Conservation (phyloP, 352 stramenopile genomes). For the Phytophthora tentaculata region DNA sequence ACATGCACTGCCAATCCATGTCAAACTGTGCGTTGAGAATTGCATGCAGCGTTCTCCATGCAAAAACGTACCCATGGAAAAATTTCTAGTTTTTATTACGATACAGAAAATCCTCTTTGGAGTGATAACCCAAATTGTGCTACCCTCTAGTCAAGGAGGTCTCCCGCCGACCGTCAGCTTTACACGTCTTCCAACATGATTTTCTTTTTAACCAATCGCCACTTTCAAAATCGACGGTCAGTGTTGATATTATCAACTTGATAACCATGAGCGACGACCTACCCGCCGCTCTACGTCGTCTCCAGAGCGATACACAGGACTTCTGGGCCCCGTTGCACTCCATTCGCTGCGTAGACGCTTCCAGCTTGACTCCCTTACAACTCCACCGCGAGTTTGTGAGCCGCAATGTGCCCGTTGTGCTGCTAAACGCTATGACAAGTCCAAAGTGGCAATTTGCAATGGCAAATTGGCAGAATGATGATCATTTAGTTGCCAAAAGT, state of each 20-base stretch:
- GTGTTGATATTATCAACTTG: no score
- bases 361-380: constrained; percentile 46
- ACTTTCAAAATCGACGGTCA: no score
- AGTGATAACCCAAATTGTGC: no score
- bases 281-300: constrained; percentile 25
- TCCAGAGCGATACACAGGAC: constrained; percentile 71
- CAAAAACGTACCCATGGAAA: no score
- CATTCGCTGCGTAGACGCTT: constrained; percentile 58
- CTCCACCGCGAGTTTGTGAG: constrained; percentile 83
- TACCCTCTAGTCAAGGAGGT: no score
- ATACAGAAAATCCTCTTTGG: no score
- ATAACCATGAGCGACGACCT: no score
- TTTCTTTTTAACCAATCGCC: no score
- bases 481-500: constrained; percentile 57
- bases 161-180: no score
- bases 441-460: constrained; percentile 60
- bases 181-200: no score
- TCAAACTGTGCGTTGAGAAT: background rate
- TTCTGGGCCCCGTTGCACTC: constrained; percentile 75
- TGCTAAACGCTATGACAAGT: constrained; percentile 67
- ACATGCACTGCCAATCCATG: constrained; percentile 2
- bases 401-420: constrained; percentile 78
- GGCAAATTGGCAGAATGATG: constrained; percentile 57
- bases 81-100: no score
- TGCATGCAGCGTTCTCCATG: no score